A percentile compares a stretch with the other conserved stretches of the same genome.
phyloP scores from a whole-genome alignment of 768 basidiomycete species.

The Leccinellum luteum region DNA sequence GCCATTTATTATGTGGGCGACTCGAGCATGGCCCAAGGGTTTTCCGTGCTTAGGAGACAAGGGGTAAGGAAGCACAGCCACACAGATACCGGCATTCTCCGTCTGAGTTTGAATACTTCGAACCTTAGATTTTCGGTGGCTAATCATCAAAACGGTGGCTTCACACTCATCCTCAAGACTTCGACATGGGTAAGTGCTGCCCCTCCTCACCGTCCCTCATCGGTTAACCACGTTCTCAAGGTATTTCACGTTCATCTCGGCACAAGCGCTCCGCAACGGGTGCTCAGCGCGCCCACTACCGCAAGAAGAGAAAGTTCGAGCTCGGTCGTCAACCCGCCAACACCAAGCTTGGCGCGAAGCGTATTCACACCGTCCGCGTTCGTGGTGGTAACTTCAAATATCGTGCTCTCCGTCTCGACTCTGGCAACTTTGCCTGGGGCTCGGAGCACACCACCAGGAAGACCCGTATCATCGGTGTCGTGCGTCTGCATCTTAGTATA shows the following conservation, averaged over 20 bases:
- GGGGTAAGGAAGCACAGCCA: constrained; percentile 19
- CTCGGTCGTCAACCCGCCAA: constrained; percentile 96
- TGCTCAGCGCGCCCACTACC: constrained; percentile 90
- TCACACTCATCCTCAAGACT: constrained; percentile 64
- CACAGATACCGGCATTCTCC: constrained; percentile 22
- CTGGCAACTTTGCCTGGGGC: constrained; percentile 98
- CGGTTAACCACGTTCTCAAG: constrained; percentile 39
- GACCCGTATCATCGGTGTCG: constrained; percentile 94
- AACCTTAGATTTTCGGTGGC: constrained; percentile 38
- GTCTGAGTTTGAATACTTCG: constrained; percentile 28
- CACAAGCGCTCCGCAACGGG: constrained; percentile 96
- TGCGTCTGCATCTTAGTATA: constrained; percentile 43
- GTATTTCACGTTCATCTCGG: constrained; percentile 96
- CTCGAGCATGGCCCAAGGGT: constrained; percentile 24
- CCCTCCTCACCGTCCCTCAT: constrained; percentile 4
- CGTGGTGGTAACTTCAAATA: constrained; percentile 95
- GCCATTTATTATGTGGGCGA: constrained; percentile 19
- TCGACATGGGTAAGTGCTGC: constrained; percentile 71
- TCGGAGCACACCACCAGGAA: constrained; percentile 93
- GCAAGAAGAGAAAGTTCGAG: constrained; percentile 99
- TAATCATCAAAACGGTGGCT: constrained; percentile 54
- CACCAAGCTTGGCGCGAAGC: constrained; percentile 96
- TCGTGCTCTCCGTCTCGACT: constrained; percentile 94
- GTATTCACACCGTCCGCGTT: constrained; percentile 91
- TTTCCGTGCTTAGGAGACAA: no score